Evolutionary conservation across 768 basidiomycete species (phyloP).

Genomic region (Lactarius sanguifluus): DNA sequence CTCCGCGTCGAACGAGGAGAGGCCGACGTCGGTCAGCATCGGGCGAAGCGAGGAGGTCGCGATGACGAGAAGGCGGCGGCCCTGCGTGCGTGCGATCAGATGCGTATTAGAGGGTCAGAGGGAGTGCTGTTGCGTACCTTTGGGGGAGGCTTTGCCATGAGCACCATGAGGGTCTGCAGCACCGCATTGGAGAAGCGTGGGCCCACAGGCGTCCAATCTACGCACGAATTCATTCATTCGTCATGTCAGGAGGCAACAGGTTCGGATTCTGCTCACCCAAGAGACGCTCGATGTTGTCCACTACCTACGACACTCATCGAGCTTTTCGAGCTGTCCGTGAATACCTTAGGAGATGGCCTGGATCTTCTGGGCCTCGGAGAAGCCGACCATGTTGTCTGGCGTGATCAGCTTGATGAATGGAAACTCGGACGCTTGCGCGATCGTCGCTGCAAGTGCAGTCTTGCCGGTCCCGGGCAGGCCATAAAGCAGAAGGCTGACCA

Average conservation of each 20-base stretch:
- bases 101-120: not conserved
- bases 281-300: constrained; percentile 91
- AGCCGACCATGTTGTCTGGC: constrained; percentile 96
- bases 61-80: constrained; percentile 85
- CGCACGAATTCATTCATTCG: constrained; percentile 1
- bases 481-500: constrained; percentile 87
- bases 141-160: constrained; percentile 86
- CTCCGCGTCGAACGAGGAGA: constrained; percentile 85
- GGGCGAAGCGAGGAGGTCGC: constrained; percentile 89
- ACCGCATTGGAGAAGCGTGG: constrained; percentile 96
- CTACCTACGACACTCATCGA: constrained; percentile 93
- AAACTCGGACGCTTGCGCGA: constrained; percentile 89
- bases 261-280: constrained; percentile 57
- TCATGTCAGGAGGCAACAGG: not conserved
- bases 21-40: constrained; percentile 84
- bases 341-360: constrained; percentile 87
- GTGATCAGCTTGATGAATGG: constrained; percentile 98
- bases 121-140: constrained; percentile 54
- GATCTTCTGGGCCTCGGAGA: constrained; percentile 90
- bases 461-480: constrained; percentile 92
- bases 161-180: constrained; percentile 84
- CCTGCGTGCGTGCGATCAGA: constrained; percentile 40
- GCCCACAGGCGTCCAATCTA: constrained; percentile 97
- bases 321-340: constrained; percentile 95
- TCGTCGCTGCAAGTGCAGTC: constrained; percentile 91